Conservation (phyloP, 2,329 filamentous ascomycete species). For the Ceratocystis destructans region DNA sequence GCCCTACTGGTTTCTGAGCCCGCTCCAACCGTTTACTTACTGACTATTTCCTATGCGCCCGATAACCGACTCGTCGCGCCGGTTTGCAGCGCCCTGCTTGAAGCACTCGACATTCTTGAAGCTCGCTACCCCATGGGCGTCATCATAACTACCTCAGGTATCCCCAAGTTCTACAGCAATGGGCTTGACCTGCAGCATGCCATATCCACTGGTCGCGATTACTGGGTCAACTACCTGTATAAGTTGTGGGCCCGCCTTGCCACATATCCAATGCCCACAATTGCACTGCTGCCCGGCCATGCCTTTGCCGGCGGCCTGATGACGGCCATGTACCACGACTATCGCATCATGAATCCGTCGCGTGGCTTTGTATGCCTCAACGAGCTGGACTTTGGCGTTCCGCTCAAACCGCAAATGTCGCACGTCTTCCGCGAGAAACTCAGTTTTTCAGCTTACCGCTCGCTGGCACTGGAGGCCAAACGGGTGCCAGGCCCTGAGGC, state of each 20-base stretch:
- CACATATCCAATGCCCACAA: slow-evolving; percentile 63
- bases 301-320: slow-evolving; percentile 73
- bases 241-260: slow-evolving; percentile 10
- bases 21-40: slow-evolving; percentile 49
- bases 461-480: slow-evolving; percentile 58
- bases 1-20: slow-evolving; percentile 50
- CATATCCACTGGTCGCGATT: slow-evolving; percentile 43
- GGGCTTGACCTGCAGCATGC: slow-evolving; percentile 64
- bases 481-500: slow-evolving; percentile 52
- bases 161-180: slow-evolving; percentile 71
- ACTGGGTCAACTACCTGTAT: slow-evolving; percentile 35
- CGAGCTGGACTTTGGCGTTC: slow-evolving; percentile 65
- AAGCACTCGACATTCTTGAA: slow-evolving; percentile 64
- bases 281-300: slow-evolving; percentile 69
- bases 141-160: slow-evolving; percentile 60
- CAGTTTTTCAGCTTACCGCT: slow-evolving; percentile 41
- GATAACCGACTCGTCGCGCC: slow-evolving; percentile 63
- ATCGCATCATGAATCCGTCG: slow-evolving; percentile 58
- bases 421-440: slow-evolving; percentile 61
- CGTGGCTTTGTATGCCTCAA: slow-evolving; percentile 68
- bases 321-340: slow-evolving; percentile 70
- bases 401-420: slow-evolving; percentile 61
- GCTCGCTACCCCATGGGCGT: slow-evolving; percentile 52
- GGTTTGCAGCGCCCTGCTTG: slow-evolving; percentile 53
- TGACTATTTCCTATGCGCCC: slow-evolving; percentile 55